Conservation (phyloP, 1,284 basidiomycete genomes). For the Fistulinella cinereoalba region DNA sequence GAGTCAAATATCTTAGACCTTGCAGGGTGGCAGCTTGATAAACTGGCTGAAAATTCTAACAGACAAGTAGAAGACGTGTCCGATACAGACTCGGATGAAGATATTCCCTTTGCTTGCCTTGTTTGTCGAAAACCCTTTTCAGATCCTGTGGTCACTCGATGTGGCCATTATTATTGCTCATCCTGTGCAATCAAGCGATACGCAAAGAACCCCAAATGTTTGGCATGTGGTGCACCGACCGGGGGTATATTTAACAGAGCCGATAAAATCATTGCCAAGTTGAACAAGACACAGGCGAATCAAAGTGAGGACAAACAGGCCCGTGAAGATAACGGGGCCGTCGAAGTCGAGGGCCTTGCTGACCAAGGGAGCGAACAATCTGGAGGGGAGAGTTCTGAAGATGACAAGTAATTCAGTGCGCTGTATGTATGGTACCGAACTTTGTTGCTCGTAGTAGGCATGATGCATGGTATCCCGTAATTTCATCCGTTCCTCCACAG, state of each 20-base stretch:
- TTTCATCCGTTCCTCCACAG: slow-evolving; percentile 13
- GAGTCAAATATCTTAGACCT: slow-evolving; percentile 64
- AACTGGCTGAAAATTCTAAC: slow-evolving; percentile 66
- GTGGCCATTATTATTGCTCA: slow-evolving; percentile 97
- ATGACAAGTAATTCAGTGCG: slow-evolving; percentile 33
- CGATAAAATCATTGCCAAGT: slow-evolving; percentile 77
- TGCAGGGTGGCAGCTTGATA: slow-evolving; percentile 97
- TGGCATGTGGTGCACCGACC: slow-evolving; percentile 91
- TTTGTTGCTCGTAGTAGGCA: slow-evolving; percentile 12
- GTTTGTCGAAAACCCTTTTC: slow-evolving; percentile 94
- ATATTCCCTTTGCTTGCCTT: slow-evolving; percentile 96
- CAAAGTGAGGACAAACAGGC: slow-evolving; percentile 44
- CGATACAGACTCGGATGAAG: slow-evolving; percentile 74
- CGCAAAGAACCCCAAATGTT: slow-evolving; percentile 91
- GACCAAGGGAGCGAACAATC: slow-evolving; percentile 29
- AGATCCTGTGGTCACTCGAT: slow-evolving; percentile 93
- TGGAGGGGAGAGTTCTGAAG: slow-evolving; percentile 34
- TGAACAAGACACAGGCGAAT: slow-evolving; percentile 60
- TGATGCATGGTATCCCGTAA: slow-evolving; percentile 17
- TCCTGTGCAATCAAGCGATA: slow-evolving; percentile 93
- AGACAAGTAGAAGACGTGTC: slow-evolving; percentile 57
- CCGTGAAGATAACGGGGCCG: slow-evolving; percentile 38
- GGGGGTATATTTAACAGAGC: slow-evolving; percentile 94
- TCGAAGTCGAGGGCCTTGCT: slow-evolving; percentile 65
- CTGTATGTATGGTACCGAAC: slow-evolving; percentile 26